Conservation (phyloP, 2,329 filamentous ascomycete genomes). For the Paecilomyces fulvus region DNA sequence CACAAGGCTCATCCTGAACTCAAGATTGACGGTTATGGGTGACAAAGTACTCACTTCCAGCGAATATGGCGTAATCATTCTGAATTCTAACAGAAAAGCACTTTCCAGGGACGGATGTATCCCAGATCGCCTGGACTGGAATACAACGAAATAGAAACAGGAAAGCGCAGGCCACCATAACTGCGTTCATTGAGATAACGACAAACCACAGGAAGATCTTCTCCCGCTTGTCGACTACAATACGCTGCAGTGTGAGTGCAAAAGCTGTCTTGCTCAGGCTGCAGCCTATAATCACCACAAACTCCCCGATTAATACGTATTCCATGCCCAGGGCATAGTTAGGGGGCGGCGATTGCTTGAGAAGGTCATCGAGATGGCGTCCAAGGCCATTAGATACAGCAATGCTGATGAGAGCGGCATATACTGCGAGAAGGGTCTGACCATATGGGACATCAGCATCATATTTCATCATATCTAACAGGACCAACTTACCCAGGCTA, state of each 20-base stretch:
- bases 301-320: not conserved
- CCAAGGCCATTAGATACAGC: not conserved
- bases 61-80: slow-evolving; percentile 12
- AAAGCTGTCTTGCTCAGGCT: slow-evolving; percentile 17
- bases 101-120: slow-evolving; percentile 9
- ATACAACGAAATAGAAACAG: slow-evolving; percentile 14
- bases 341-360: not conserved
- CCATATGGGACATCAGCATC: not conserved
- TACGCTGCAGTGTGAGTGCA: slow-evolving; percentile 16
- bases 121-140: slow-evolving; percentile 11
- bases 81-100: slow-evolving; percentile 13
- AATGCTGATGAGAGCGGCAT: not conserved
- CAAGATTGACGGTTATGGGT: not conserved
- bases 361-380: not conserved
- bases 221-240: slow-evolving; percentile 13
- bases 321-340: not conserved
- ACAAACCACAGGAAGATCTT: slow-evolving; percentile 15
- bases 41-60: slow-evolving; percentile 9
- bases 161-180: slow-evolving; percentile 14
- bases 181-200: slow-evolving; percentile 16
- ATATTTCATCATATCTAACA: not conserved
- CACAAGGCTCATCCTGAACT: not conserved
- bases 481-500: not conserved
- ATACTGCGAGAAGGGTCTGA: not conserved
- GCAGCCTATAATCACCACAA: slow-evolving; percentile 11